Evolutionary conservation across 192 early-diverging fungal species (phyloP), one percentile per base, ranked within the genome.

Genomic region (Linnemannia zychae): DNA sequence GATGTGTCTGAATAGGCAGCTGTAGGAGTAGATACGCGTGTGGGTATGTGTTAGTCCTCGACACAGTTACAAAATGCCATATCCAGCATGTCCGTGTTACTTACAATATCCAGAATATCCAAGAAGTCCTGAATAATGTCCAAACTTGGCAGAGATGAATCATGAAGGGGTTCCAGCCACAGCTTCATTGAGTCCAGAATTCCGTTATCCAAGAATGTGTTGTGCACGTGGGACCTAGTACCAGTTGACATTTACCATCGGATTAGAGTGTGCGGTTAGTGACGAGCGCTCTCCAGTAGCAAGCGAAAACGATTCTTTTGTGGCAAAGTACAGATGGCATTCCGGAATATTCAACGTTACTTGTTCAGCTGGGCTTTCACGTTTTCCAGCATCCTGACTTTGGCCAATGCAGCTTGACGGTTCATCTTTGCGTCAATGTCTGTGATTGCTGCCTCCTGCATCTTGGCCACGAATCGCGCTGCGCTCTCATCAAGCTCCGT

Each of bases 151-250:
- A 98, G 87, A 18, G 96, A 95, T 37, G 95, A 95, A 78, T 98
- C 97, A 33, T 93, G 93, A 24, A 98, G 86, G 24, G 97, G 97
- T 80, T 98, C 97, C 40, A 98, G 89, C 97, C 97, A 98, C 13
- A 94, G 77, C 67, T 94, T 93, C 77, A 98, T 94, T 31, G 94
- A 92, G 50, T 96, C 94, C 71, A 98, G 84, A 60, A 98, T 94
- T 82, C 94, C 91, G 82, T 96, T 95, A 34, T 98, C 97, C 71
- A 98, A 75, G 77, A 96, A 93, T 9, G 91, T 91, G 66, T 94
- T 94, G 76, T 94, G 93, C 33, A 93, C 83, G 47, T 93, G 90
- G 38, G 91, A 84, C 76, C 93, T 93, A 50, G 24, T 24, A 2
- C 1, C 67, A 37, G 7, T 69, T 36, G 24, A 2, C 7, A 4